Evolutionary conservation across 116 monocot species (phyloP), one percentile per base, ranked within the genome.

Genomic region (Dioscorea cayenensis): DNA sequence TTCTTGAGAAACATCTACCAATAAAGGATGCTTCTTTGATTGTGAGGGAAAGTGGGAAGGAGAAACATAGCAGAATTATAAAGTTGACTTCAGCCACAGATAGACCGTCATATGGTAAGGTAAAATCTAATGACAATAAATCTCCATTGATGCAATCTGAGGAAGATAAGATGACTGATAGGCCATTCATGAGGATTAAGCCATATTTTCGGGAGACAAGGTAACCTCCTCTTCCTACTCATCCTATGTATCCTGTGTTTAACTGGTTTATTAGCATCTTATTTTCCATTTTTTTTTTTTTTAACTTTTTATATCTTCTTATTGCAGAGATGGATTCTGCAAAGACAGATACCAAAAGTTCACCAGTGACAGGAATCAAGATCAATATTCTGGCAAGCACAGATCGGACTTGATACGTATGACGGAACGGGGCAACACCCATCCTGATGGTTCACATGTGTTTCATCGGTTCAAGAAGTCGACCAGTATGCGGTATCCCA

Each of bases 311-410:
- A 55, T 55, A 18, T 55, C 3, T 55, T 55, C 55, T 55, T 23
- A 63, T 17, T 28, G 21, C 63, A 63, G 63, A 23, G 63, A 63
- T 63, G 63, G 27, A 63, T 20, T 17, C 23, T 23, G 23, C 63
- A 63, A 27, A 23, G 63, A 63, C 25, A 63, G 63, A 63, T 22
- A 10, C 12, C 63, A 63, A 21, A 38, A 71, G 61, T 74, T 60
- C 75, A 71, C 60, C 2, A 60, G 74, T 29, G 66, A 66, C 29
- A 82, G 51, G 43, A 64, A 35, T 51, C 52, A 70, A 66, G 69
- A 71, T 35, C 65, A 69, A 19, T 4, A 22, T 38, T 17, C 11
- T 37, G 23, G 35, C n/a, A 77, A 67, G 64, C n/a, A 19, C 60
- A 77, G 63, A 37, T 37, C 29, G n/a, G 69, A 70, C 43, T 36